A percentile compares a stretch with the other conserved stretches of the same genome.
Conservation (phyloP, 148 eudicot genomes). For the Vaccinium vitisidaea region DNA sequence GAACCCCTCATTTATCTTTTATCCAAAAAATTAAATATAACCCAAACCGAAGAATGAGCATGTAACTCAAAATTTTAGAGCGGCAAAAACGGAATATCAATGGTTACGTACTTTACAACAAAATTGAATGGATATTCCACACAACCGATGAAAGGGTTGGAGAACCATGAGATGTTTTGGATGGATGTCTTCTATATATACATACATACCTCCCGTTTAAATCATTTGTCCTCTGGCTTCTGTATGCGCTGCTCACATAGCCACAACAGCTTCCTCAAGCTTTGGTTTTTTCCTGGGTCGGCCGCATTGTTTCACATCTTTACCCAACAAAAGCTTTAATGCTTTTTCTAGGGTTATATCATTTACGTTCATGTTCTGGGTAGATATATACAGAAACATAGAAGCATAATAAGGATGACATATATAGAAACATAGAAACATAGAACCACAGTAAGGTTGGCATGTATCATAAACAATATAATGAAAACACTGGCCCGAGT, state of each 20-base stretch:
- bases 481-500: neutral
- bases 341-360: conserved; percentile 68
- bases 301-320: conserved; percentile 53
- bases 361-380: conserved; percentile 51
- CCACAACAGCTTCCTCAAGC: conserved; percentile 42
- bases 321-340: conserved; percentile 49
- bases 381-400: neutral
- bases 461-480: neutral
- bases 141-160: neutral
- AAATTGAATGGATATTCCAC: neutral
- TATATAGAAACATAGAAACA: neutral
- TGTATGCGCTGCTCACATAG: conserved; percentile 19
- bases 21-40: neutral
- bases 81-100: neutral
- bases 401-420: neutral
- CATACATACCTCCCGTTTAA: neutral
- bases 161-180: neutral
- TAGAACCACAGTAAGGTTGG: neutral
- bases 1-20: neutral
- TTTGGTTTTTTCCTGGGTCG: conserved; percentile 52
- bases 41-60: neutral
- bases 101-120: neutral
- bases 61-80: neutral
- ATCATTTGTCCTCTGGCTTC: neutral
- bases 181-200: neutral